Percentiles rank a stretch among this genome's conserved stretches.
Conservation (phyloP, 441 rosid species). For the Macaranga tanarius region DNA sequence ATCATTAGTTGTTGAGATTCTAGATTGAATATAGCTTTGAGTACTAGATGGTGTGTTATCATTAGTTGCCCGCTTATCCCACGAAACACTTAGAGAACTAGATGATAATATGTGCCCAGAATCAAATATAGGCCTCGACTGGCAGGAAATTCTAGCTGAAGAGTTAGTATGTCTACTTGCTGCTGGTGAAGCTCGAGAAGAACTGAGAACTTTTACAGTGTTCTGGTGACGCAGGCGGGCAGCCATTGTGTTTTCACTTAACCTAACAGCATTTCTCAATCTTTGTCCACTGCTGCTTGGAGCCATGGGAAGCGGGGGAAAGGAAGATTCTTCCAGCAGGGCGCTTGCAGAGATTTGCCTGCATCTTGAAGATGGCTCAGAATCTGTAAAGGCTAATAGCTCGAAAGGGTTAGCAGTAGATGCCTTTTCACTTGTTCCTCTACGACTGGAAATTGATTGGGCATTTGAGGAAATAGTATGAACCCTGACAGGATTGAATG, state of each 20-base stretch:
- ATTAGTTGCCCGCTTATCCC: background rate
- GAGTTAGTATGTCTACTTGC: conserved; percentile 21
- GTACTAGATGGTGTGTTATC: conserved; percentile 1
- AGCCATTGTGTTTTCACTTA: conserved; percentile 35
- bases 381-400: conserved; percentile 40
- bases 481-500: conserved; percentile 9
- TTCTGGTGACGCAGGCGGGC: conserved; percentile 26
- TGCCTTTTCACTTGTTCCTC: conserved; percentile 34
- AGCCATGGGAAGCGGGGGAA: conserved; percentile 62
- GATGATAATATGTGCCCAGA: conserved; percentile 7
- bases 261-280: conserved; percentile 30
- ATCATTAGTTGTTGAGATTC: conserved; percentile 2
- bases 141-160: conserved; percentile 16
- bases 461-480: background rate
- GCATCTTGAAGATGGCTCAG: conserved; percentile 51
- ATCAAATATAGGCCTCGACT: conserved; percentile 10
- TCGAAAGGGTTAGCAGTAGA: conserved; percentile 58
- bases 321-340: conserved; percentile 62
- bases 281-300: conserved; percentile 40
- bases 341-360: conserved; percentile 34
- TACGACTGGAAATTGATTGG: conserved; percentile 29
- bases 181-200: conserved; percentile 31
- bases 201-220: conserved; percentile 26
- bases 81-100: conserved; percentile 7
- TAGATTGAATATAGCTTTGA: conserved; percentile 7